phyloP scores from a whole-genome alignment of 2,329 filamentous ascomycete genomes.

The Xylaria sp. region DNA sequence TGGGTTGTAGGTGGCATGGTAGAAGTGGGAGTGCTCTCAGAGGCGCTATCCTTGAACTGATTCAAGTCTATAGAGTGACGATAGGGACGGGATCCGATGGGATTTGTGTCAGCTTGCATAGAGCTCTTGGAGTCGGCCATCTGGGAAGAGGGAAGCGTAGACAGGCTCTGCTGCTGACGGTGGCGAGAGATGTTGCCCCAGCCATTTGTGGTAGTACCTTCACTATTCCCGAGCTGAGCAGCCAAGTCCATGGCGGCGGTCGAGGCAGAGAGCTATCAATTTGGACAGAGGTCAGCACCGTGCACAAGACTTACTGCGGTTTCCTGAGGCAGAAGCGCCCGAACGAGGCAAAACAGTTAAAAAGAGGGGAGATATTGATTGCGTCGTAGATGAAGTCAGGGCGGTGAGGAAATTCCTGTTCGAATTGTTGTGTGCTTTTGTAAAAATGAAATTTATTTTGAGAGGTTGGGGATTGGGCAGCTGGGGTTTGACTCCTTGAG shows the following conservation, averaged over 20 bases:
- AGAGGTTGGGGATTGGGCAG: conserved; percentile 1
- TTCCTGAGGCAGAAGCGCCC: conserved; percentile 12
- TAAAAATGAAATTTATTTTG: conserved; percentile 8
- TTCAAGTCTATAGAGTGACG: conserved; percentile 70
- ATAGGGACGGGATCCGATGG: conserved; percentile 61
- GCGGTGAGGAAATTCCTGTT: background rate
- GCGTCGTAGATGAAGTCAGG: background rate
- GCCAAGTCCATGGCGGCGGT: conserved; percentile 85
- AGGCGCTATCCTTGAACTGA: conserved; percentile 54
- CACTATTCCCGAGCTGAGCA: conserved; percentile 72
- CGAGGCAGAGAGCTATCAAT: conserved; percentile 78
- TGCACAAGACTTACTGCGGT: conserved; percentile 39
- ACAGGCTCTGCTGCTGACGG: conserved; percentile 72
- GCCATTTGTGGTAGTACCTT: conserved; percentile 56
- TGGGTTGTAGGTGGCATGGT: conserved; percentile 62
- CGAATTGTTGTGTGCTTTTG: conserved; percentile 12
- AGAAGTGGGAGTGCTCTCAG: conserved; percentile 53
- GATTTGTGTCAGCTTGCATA: conserved; percentile 58
- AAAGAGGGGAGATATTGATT: conserved; percentile 1
- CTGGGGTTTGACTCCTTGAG: background rate
- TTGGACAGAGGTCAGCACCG: conserved; percentile 50
- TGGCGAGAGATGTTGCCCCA: conserved; percentile 75
- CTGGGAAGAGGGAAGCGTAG: conserved; percentile 57
- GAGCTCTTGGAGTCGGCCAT: conserved; percentile 53
- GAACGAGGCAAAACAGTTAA: conserved; percentile 26